phyloP scores from a whole-genome alignment of 1,284 basidiomycete genomes.

The Xerocomus amazonicus region DNA sequence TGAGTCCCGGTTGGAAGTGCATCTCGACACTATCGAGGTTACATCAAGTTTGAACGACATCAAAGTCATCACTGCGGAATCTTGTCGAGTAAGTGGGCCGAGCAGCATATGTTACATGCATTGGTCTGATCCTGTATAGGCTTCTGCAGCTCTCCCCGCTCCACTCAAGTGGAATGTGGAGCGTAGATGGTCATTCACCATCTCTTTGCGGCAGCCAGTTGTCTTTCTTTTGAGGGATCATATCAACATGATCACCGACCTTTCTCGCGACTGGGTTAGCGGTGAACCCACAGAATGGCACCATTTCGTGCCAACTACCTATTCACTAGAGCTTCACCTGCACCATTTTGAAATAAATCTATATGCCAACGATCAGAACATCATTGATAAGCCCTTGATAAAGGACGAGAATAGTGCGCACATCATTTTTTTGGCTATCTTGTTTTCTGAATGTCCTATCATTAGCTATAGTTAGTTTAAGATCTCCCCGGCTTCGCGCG shows the following conservation, averaged over 20 bases:
- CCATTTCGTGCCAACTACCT: slow-evolving; percentile 81
- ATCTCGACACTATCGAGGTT: slow-evolving; percentile 76
- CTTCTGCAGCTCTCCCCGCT: slow-evolving; percentile 62
- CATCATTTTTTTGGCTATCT: slow-evolving; percentile 3
- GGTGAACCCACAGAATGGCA: slow-evolving; percentile 76
- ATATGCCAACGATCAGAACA: slow-evolving; percentile 94
- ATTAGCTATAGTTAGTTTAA: slow-evolving; percentile 69
- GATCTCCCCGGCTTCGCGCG: slow-evolving; percentile 55
- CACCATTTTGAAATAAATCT: slow-evolving; percentile 75
- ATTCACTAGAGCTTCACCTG: slow-evolving; percentile 67
- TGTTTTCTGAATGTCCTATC: slow-evolving; percentile 3
- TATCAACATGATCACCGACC: slow-evolving; percentile 86
- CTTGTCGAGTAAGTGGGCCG: slow-evolving; percentile 57
- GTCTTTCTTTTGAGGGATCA: slow-evolving; percentile 86
- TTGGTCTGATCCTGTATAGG: slow-evolving; percentile 35
- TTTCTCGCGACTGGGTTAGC: slow-evolving; percentile 85
- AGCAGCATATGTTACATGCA: background rate
- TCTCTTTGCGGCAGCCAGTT: slow-evolving; percentile 67
- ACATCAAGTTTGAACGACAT: slow-evolving; percentile 87
- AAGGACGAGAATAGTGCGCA: slow-evolving; percentile 70
- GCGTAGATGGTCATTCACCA: slow-evolving; percentile 73
- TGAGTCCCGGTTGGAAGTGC: slow-evolving; percentile 72
- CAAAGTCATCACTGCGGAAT: slow-evolving; percentile 68
- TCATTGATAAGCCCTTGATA: slow-evolving; percentile 82
- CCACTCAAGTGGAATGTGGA: slow-evolving; percentile 66